A percentile compares a stretch with the other conserved stretches of the same genome.
phyloP scores from a whole-genome alignment of 805 yeast genomes.

The Candida qinlingensis region DNA sequence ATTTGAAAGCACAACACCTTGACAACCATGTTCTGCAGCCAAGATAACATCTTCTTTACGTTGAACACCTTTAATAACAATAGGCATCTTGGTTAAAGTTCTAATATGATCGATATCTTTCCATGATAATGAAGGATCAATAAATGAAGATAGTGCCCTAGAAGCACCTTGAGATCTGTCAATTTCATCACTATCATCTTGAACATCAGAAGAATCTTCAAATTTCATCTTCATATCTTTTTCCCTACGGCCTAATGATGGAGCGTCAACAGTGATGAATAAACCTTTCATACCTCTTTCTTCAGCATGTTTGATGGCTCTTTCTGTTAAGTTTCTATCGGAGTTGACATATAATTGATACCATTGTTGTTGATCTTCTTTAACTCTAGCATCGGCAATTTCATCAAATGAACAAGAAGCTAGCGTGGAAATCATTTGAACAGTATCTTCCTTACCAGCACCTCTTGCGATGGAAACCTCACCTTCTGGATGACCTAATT shows the following conservation, averaged over 20 bases:
- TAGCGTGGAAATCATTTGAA: constrained; percentile 90
- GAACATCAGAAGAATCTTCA: constrained; percentile 42
- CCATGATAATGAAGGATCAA: constrained; percentile 67
- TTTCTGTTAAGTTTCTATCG: constrained; percentile 59
- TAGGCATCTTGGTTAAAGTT: constrained; percentile 54
- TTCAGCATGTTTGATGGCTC: constrained; percentile 67
- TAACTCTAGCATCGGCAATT: constrained; percentile 62
- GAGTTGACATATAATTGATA: constrained; percentile 80
- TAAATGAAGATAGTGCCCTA: constrained; percentile 78
- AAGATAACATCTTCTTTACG: constrained; percentile 69
- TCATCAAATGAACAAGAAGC: constrained; percentile 89
- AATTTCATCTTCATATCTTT: constrained; percentile 73
- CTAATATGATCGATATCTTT: constrained; percentile 54
- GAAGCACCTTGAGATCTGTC: constrained; percentile 81
- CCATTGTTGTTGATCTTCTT: constrained; percentile 75
- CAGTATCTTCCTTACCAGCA: constrained; percentile 63
- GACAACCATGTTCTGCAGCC: constrained; percentile 67
- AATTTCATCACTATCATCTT: constrained; percentile 43
- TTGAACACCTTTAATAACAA: constrained; percentile 80
- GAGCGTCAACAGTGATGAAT: constrained; percentile 90
- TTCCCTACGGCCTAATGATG: constrained; percentile 86
- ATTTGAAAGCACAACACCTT: constrained; percentile 79
- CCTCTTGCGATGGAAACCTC: constrained; percentile 81
- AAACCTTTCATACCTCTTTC: constrained; percentile 71
- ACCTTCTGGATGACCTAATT: constrained; percentile 90